Conservation (phyloP, 2,329 filamentous ascomycete genomes). For the Alternaria conjuncta region DNA sequence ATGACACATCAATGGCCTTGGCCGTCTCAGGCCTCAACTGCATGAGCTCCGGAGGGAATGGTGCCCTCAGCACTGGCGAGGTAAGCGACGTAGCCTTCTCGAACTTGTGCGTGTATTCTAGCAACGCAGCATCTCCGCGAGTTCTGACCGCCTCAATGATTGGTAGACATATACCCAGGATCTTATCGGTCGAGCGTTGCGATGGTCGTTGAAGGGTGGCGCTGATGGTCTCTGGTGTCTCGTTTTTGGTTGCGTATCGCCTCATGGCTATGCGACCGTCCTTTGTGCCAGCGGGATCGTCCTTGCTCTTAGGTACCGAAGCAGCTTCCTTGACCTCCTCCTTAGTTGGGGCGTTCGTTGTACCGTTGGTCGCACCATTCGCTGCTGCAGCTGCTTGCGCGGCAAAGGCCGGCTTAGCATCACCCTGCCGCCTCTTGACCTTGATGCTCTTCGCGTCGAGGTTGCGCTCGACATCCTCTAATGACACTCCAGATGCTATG, state of each 20-base stretch:
- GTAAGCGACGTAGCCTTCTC: constrained; percentile 92
- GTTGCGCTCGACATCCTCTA: constrained; percentile 90
- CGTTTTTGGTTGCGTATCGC: constrained; percentile 72
- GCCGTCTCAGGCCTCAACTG: constrained; percentile 81
- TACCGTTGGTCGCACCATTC: constrained; percentile 19
- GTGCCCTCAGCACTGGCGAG: constrained; percentile 86
- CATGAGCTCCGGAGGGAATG: constrained; percentile 87
- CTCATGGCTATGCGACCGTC: constrained; percentile 79
- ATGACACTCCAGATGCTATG: constrained; percentile 78
- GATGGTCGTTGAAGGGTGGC: constrained; percentile 85
- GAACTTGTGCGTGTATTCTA: constrained; percentile 97
- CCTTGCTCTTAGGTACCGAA: constrained; percentile 59
- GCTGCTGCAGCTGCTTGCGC: constrained; percentile 66
- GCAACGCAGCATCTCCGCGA: constrained; percentile 83
- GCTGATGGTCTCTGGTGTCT: constrained; percentile 69
- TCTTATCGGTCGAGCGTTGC: constrained; percentile 91
- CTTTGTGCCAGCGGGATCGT: constrained; percentile 58
- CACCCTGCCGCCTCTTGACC: constrained; percentile 89
- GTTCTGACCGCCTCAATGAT: constrained; percentile 88
- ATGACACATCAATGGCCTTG: constrained; percentile 90
- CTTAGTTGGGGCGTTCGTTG: constrained; percentile 33
- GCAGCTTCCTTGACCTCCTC: constrained; percentile 59
- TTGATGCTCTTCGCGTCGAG: constrained; percentile 95
- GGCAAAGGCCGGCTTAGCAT: constrained; percentile 93
- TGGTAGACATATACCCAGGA: constrained; percentile 86